Conservation (phyloP, 345 rosid species). For the Eutrema yunnanense region DNA sequence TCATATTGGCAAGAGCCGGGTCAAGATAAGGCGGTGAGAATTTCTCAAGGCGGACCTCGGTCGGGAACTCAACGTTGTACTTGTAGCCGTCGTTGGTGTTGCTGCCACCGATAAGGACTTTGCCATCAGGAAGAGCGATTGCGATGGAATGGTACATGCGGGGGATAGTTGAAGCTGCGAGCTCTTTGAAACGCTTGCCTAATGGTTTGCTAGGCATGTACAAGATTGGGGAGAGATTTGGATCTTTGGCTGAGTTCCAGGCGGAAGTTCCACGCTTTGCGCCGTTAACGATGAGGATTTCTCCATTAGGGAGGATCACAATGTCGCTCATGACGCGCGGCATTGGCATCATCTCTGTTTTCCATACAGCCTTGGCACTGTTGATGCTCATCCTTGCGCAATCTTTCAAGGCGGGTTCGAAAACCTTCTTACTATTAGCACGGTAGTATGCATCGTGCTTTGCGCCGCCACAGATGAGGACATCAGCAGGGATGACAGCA, state of each 20-base stretch:
- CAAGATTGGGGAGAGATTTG: constrained; percentile 41
- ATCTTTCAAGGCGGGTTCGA: constrained; percentile 40
- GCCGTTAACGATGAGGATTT: constrained; percentile 58
- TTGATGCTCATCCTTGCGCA: constrained; percentile 52
- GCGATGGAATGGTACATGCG: constrained; percentile 60
- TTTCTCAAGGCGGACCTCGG: constrained; percentile 61
- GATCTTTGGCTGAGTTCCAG: constrained; percentile 56
- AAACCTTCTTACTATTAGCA: constrained; percentile 21
- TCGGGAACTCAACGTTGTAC: constrained; percentile 45
- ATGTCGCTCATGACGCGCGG: constrained; percentile 68
- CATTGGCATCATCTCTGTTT: constrained; percentile 55
- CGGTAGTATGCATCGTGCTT: constrained; percentile 30
- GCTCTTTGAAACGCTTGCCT: constrained; percentile 33
- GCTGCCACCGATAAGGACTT: constrained; percentile 54
- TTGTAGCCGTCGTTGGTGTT: constrained; percentile 60
- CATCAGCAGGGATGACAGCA: constrained; percentile 31
- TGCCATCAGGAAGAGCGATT: constrained; percentile 48
- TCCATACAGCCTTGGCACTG: constrained; percentile 43
- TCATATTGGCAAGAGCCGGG: constrained; percentile 13
- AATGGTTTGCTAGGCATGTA: constrained; percentile 28
- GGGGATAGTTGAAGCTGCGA: constrained; percentile 37
- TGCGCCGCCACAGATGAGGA: constrained; percentile 55
- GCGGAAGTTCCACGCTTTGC: constrained; percentile 54
- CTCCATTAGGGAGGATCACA: constrained; percentile 63
- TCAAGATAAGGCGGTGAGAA: constrained; percentile 69